A percentile compares a stretch with the other conserved stretches of the same genome.
phyloP scores from a whole-genome alignment of 2,329 filamentous ascomycete genomes.

The Phyllosticta citribraziliensis region DNA sequence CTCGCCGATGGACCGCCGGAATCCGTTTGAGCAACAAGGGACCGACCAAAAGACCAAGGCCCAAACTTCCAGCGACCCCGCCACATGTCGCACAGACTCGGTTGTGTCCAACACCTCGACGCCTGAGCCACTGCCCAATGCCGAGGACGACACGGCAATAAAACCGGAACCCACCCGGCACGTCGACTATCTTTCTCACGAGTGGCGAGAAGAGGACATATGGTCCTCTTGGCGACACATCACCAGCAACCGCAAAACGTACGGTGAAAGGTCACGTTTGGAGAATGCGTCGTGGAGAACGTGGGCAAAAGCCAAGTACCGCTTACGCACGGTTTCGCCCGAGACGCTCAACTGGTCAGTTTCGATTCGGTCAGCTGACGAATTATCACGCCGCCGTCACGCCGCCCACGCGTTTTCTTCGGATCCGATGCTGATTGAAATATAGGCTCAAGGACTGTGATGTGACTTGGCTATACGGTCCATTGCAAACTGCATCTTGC shows the following conservation, averaged over 20 bases:
- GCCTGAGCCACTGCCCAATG: conserved; percentile 45
- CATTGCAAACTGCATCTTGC: conserved; percentile 63
- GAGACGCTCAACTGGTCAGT: conserved; percentile 88
- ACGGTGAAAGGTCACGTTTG: conserved; percentile 69
- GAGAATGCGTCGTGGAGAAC: conserved; percentile 97
- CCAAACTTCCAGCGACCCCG: conserved; percentile 36
- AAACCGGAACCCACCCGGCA: conserved; percentile 69
- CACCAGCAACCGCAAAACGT: conserved; percentile 65
- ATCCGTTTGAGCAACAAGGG: neutral
- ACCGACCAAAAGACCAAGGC: conserved; percentile 12
- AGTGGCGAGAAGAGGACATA: conserved; percentile 92
- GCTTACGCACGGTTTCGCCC: conserved; percentile 76
- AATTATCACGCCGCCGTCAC: neutral
- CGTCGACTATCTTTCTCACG: conserved; percentile 90
- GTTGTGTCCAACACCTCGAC: conserved; percentile 40
- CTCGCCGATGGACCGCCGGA: conserved; percentile 12
- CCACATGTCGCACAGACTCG: conserved; percentile 46
- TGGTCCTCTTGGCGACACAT: conserved; percentile 97
- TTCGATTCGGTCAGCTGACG: neutral
- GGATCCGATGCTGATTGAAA: conserved; percentile 21
- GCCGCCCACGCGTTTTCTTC: neutral
- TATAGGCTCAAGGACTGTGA: conserved; percentile 90
- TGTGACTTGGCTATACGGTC: conserved; percentile 95
- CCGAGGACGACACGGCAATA: conserved; percentile 72
- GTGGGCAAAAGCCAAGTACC: conserved; percentile 88